Percentiles rank a stretch among this genome's conserved stretches.
Conservation (phyloP, 768 basidiomycete species). For the Russula foetens region DNA sequence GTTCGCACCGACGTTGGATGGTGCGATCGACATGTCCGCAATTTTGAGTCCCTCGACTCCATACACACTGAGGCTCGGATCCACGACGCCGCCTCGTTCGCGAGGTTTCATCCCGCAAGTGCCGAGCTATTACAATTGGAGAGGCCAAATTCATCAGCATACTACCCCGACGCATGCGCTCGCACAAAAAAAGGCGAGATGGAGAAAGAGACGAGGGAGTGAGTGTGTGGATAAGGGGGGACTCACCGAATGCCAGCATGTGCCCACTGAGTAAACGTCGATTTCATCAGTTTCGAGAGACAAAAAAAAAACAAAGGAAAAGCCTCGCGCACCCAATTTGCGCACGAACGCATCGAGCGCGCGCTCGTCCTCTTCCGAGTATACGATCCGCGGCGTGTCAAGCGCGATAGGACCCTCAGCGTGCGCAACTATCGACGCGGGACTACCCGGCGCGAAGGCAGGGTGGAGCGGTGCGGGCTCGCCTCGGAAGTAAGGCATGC, state of each 20-base stretch:
- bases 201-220: too few relatives aligned
- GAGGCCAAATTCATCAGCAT: too few relatives aligned
- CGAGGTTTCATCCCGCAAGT: constrained; percentile 68
- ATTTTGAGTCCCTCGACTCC: constrained; percentile 51
- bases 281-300: too few relatives aligned
- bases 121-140: too few relatives aligned
- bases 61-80: constrained; percentile 52
- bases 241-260: constrained; percentile 13
- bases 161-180: too few relatives aligned
- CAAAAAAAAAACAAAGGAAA: too few relatives aligned
- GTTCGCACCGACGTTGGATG: constrained; percentile 34
- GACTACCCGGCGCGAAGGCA: constrained; percentile 25
- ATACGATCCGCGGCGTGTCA: too few relatives aligned
- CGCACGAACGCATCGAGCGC: constrained; percentile 27
- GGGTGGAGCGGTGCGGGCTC: constrained; percentile 30
- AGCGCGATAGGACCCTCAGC: constrained; percentile 21
- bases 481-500: constrained; percentile 42
- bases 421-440: constrained; percentile 18
- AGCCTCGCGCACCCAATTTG: background rate
- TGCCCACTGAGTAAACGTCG: background rate
- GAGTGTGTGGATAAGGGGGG: too few relatives aligned
- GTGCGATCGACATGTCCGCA: constrained; percentile 36
- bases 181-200: too few relatives aligned
- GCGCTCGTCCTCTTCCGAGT: too few relatives aligned
- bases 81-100: too few relatives aligned